Evolutionary conservation across 176 grass and related monocot species (phyloP).

Genomic region (Poa annua): DNA sequence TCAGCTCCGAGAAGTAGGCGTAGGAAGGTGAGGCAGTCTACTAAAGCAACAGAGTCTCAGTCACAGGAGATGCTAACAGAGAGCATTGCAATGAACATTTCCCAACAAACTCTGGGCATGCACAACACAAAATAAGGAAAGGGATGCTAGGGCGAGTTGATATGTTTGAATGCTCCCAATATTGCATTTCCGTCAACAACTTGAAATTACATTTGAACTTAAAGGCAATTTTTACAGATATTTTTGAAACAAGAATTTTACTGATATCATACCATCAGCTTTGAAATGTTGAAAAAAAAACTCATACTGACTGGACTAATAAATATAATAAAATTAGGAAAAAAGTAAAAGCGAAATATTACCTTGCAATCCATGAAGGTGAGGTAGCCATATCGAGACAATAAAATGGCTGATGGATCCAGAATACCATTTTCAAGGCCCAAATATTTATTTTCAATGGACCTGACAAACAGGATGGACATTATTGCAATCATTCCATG

Average conservation of each 20-base stretch:
- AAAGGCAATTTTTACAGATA: background rate
- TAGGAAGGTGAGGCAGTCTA: slow-evolving; percentile 61
- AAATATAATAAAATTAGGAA: slow-evolving; percentile 33
- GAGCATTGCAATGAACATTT: slow-evolving; percentile 29
- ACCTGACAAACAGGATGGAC: slow-evolving; percentile 50
- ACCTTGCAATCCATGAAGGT: slow-evolving; percentile 96
- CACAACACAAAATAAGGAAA: slow-evolving; percentile 12
- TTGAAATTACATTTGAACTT: background rate
- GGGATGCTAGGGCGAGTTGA: background rate
- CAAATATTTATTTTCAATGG: slow-evolving; percentile 92
- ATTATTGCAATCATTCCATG: background rate
- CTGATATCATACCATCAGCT: background rate
- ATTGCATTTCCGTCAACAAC: slow-evolving; percentile 9
- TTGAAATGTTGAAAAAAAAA: background rate
- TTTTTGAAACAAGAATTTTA: background rate
- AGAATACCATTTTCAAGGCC: slow-evolving; percentile 94
- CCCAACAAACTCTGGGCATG: background rate
- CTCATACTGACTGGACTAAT: background rate
- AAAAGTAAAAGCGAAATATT: slow-evolving; percentile 29
- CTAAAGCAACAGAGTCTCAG: slow-evolving; percentile 46
- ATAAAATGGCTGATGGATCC: slow-evolving; percentile 89
- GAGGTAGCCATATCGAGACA: slow-evolving; percentile 83
- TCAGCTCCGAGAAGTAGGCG: slow-evolving; percentile 68
- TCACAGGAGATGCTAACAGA: slow-evolving; percentile 35
- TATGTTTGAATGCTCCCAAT: slow-evolving; percentile 9